These are phyloP conservation scores for Tephrocybe sp. DNA, from an alignment of 768 basidiomycete genomes.

Conservation along the genomic window DNA sequence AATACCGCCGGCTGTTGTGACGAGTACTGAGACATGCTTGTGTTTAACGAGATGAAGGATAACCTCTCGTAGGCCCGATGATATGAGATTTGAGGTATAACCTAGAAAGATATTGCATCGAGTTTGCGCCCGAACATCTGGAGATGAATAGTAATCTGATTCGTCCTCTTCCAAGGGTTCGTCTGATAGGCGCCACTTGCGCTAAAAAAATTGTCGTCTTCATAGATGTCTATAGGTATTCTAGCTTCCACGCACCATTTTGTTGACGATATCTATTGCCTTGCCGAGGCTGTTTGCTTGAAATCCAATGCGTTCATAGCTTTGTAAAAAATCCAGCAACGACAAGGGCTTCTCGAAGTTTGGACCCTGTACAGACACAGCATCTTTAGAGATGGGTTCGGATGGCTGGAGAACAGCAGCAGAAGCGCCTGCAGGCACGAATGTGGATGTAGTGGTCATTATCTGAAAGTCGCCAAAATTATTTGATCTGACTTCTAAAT, in stretches of 20 bases:
- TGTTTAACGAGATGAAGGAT: constrained; percentile 92
- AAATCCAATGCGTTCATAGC: constrained; percentile 92
- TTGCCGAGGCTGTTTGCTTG: constrained; percentile 92
- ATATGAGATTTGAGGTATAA: constrained; percentile 98
- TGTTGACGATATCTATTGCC: constrained; percentile 88
- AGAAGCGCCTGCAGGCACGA: constrained; percentile 57
- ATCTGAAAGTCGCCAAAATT: constrained; percentile 1
- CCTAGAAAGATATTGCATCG: constrained; percentile 92
- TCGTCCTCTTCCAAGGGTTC: constrained; percentile 74
- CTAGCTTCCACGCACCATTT: constrained; percentile 63
- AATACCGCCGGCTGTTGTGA: constrained; percentile 97
- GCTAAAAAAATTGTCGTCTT: constrained; percentile 37
- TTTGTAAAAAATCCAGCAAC: constrained; percentile 66
- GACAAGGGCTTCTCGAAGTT: constrained; percentile 72
- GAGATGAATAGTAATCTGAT: constrained; percentile 57
- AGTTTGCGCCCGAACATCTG: constrained; percentile 61
- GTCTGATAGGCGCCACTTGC: constrained; percentile 86
- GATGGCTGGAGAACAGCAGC: constrained; percentile 79
- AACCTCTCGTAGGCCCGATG: constrained; percentile 92
- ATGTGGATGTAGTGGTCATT: constrained; percentile 12
- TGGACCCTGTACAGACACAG: constrained; percentile 80
- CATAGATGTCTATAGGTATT: not conserved
- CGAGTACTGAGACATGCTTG: constrained; percentile 83
- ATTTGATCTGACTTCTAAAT: constrained; percentile 12
- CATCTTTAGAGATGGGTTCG: constrained; percentile 61